Evolutionary conservation across 768 basidiomycete genomes (phyloP), one percentile per base, ranked within the genome.

Genomic region (Auriscalpium vulgare): DNA sequence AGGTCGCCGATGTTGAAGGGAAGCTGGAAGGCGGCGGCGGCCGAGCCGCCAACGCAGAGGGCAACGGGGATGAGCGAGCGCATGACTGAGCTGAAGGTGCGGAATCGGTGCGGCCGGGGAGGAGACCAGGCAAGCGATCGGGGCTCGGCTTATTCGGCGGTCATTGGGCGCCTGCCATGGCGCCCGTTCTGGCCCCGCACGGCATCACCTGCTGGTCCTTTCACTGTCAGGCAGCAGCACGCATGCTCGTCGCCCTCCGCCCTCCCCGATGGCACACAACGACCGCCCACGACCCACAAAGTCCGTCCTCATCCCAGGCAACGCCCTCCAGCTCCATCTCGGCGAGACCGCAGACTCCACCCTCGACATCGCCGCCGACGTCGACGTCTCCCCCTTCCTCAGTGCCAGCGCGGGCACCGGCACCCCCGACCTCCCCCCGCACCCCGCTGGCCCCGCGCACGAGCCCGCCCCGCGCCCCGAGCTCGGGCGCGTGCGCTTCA

Each of bases 401-500:
- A 61, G 40, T 64, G 14, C 66, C 61, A 59, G 60, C 60, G 50
- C 60, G 55, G 51, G 65, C 66, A 16, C 65, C 63, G 23, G 65
- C 34, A 43, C 65, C 52, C 64, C 64, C 53, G 50, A 64, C 63
- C 38, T 62, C 54, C 37, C 58, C 55, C n/a, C 53, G 51, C 51
- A 50, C 29, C 1, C 50, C n/a, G 45, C n/a, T 14, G 10, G 23
- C 40, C 4, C 34, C 50, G 23, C 47, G 10, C 16, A 21, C 50
- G 50, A 45, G 2, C 45, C 47, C 17, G 9, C 21, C n/a, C 51
- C 45, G 47, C 7, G 14, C 49, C 60, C 50, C 59, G 45, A 59
- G 3, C 49, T 54, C 45, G 65, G 69, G 6, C 73, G 71, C 36
- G 84, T 89, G 3, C 85, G 79, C 53, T 90, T 90, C 67, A 79